These are phyloP conservation scores for Aspergillus flavus DNA, from an alignment of 2,329 filamentous ascomycete species.

Conservation along the genomic window DNA sequence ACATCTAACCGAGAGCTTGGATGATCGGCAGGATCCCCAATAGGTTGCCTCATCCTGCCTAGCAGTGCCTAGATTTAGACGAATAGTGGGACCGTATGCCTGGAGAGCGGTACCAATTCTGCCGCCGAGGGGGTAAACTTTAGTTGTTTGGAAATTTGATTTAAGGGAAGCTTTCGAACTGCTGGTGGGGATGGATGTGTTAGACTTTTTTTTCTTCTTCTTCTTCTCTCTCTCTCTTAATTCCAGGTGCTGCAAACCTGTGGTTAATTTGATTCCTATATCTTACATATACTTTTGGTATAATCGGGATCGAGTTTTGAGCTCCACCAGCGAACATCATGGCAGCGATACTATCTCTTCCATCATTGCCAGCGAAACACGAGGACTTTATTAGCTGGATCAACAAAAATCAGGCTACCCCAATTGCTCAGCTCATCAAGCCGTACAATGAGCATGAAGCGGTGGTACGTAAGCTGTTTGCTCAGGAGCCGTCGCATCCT, in stretches of 20 bases:
- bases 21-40: background rate
- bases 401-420: conserved; percentile 23
- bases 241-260: background rate
- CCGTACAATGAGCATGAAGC: conserved; percentile 43
- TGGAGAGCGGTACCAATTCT: background rate
- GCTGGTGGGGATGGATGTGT: background rate
- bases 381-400: conserved; percentile 31
- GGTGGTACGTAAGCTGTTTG: conserved; percentile 40
- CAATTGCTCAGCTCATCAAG: conserved; percentile 32
- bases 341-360: conserved; percentile 20
- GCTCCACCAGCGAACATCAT: conserved; percentile 2
- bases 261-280: background rate
- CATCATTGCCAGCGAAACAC: conserved; percentile 33
- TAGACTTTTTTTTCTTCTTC: no score
- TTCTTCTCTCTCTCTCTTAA: background rate
- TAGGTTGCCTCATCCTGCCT: conserved; percentile 6
- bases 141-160: background rate
- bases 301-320: background rate
- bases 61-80: conserved; percentile 2
- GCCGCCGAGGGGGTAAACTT: background rate
- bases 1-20: background rate
- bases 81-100: background rate
- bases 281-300: background rate
- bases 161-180: background rate
- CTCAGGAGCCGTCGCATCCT: conserved; percentile 40